Evolutionary conservation across 169 alveolate species (phyloP), one percentile per base, ranked within the genome.

Genomic region (Hepatocystis sp.): DNA sequence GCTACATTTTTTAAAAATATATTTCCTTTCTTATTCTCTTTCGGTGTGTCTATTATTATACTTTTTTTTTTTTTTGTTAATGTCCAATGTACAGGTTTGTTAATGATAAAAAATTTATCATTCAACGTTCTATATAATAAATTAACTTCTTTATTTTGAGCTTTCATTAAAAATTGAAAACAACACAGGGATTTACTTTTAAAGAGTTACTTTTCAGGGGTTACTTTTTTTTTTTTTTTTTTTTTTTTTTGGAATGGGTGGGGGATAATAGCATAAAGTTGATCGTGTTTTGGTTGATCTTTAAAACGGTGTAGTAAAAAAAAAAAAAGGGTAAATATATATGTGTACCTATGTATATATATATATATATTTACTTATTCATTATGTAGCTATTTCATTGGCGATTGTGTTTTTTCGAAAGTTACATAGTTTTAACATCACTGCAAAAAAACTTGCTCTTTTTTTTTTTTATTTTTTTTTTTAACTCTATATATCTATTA

Each of bases 51-150:
- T 23, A 19, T 19, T 27, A 19, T 42, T 25, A 21, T 49, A 19
- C 13, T 56, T 15, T 28, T 32, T 81, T 51, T 61, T 28, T 55
- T 81, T 51, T 42, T 63, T 23, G 46, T 64, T 39, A 81, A 55
- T 3, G 84, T 64, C 89, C 89, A 81, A 15, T 81, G 60, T 19
- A 81, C 89, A 63, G 89, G 89, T 23, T 81, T 81, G 56, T 81
- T 47, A 36, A 81, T 81, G 40, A 81, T 61, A 63, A 81, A 81
- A 55, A 81, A 81, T 23, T 60, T 46, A 13, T 81, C 89, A 46
- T 44, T 32, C 61, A 81, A 44, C n/a, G 52, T 81, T 61, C 89
- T 28, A 66, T 81, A 81, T 30, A 81, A 51, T 28, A 81, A 40
- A 42, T 23, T 81, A 15, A 53, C 49, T 53, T 81, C 89, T 21